Conservation (phyloP, 495 filamentous ascomycete genomes). For the Daldinia caldariorum region DNA sequence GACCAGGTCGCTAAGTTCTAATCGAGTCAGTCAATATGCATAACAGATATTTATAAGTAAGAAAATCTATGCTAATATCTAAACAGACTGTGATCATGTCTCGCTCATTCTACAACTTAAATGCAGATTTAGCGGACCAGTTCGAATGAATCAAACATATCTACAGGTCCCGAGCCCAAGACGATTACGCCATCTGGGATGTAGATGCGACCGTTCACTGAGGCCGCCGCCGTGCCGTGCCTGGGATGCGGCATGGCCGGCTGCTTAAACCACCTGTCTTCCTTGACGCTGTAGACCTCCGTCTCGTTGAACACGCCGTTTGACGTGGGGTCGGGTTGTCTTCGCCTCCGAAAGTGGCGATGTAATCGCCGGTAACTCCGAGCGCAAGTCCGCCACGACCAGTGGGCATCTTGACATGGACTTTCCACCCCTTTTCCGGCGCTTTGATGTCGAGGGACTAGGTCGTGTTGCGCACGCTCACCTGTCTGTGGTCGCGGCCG, state of each 20-base stretch:
- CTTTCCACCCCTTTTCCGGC: conserved; percentile 41
- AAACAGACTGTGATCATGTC: not conserved
- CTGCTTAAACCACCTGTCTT: not conserved
- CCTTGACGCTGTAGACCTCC: not conserved
- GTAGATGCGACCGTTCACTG: not conserved
- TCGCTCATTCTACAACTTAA: not conserved
- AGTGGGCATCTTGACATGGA: conserved; percentile 45
- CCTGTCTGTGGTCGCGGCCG: conserved; percentile 44
- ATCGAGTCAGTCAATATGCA: no score
- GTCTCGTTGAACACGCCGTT: not conserved
- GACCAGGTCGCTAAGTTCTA: no score
- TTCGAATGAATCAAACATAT: not conserved
- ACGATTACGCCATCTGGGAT: not conserved
- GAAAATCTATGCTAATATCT: no score
- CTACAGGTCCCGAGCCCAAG: not conserved
- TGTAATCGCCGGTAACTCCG: conserved; percentile 45
- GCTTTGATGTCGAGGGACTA: conserved; percentile 50
- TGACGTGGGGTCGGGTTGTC: conserved; percentile 43
- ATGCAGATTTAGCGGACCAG: not conserved
- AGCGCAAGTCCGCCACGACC: conserved; percentile 49
- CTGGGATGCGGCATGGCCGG: not conserved
- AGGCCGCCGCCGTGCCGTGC: not conserved
- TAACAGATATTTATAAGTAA: no score
- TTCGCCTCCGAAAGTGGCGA: conserved; percentile 57
- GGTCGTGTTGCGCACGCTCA: conserved; percentile 47